These are phyloP conservation scores for Skeletonema tropicum DNA, from an alignment of 108 stramenopile genomes.

Conservation along the genomic window DNA sequence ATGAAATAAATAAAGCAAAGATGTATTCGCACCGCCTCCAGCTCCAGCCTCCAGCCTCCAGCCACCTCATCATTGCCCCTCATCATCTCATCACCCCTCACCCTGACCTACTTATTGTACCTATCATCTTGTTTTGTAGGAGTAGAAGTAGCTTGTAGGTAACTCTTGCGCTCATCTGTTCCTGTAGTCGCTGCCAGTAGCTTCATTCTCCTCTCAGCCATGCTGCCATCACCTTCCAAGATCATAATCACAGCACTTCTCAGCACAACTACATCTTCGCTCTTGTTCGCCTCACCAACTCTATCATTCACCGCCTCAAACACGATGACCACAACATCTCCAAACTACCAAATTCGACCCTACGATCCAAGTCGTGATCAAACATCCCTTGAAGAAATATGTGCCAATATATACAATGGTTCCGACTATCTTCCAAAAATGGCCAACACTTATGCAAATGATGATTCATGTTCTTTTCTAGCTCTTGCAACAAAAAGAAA, in stretches of 20 bases:
- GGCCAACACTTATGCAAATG: slow-evolving; percentile 32
- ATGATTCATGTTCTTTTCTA: slow-evolving; percentile 45
- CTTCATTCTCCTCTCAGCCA: background rate
- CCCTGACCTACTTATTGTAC: no score
- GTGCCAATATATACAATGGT: slow-evolving; percentile 39
- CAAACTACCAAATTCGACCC: slow-evolving; percentile 29
- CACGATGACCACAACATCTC: no score
- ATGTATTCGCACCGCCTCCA: no score
- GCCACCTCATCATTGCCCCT: background rate
- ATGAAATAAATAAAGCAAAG: no score
- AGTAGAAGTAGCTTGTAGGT: no score
- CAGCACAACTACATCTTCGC: background rate
- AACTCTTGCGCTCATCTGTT: no score
- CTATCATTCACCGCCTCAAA: background rate
- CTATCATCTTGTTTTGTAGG: no score
- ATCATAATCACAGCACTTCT: background rate
- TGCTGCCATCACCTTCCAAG: background rate
- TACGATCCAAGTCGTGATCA: slow-evolving; percentile 42
- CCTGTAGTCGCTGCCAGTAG: no score
- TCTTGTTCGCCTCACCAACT: background rate
- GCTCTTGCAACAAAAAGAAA: slow-evolving; percentile 13
- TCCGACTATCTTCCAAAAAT: slow-evolving; percentile 42
- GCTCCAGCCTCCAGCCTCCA: no score
- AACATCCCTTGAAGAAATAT: slow-evolving; percentile 39
- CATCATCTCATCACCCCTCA: no score